Evolutionary conservation across 2,329 filamentous ascomycete species (phyloP), one percentile per base, ranked within the genome.

Genomic region (Venturia aucupariae): DNA sequence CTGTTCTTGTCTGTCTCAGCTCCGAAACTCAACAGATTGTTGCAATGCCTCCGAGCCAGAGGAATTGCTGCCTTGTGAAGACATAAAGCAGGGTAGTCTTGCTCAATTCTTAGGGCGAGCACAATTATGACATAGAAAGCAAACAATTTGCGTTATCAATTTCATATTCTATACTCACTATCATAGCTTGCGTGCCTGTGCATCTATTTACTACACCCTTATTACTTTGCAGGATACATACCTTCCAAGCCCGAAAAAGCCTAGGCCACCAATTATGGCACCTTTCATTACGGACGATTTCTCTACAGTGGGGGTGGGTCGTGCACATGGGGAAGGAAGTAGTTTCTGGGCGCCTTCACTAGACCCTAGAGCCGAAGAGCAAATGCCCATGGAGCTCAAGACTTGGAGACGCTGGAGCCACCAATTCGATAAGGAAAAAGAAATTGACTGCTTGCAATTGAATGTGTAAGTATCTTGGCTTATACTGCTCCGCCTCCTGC

Each of bases 361-460:
- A 22, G 61, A 62, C n/a, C 61, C 61, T 19, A 62, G 42, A 27
- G 35, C 32, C 22, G 61, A 62, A 32, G 61, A 62, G 30, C 32
- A 38, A 17, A 64, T 59, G 32, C 62, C 62, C 32, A 4, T 60
- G 35, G 62, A 64, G 35, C 32, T 44, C 11, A 46, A 22, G 35
- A 38, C 32, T 55, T 64, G 62, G 62, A n/a, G 51, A n/a, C 48
- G 51, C 4, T 64, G 48, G 62, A 64, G 62, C 62, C 24, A 60
- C 27, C 62, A 64, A 17, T 64, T 64, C 19, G 62, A 64, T 19
- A 64, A 64, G 51, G 62, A 64, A 48, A 30, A 55, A 30, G 62
- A 55, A 24, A 2, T 39, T 11, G 11, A 54, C n/a, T n/a, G 24
- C n/a, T n/a, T 62, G 2, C 24, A n/a, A 24, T 62, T 62, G 4